phyloP scores from a whole-genome alignment of 129 eudicot species.

The Flaveria sonorensis region DNA sequence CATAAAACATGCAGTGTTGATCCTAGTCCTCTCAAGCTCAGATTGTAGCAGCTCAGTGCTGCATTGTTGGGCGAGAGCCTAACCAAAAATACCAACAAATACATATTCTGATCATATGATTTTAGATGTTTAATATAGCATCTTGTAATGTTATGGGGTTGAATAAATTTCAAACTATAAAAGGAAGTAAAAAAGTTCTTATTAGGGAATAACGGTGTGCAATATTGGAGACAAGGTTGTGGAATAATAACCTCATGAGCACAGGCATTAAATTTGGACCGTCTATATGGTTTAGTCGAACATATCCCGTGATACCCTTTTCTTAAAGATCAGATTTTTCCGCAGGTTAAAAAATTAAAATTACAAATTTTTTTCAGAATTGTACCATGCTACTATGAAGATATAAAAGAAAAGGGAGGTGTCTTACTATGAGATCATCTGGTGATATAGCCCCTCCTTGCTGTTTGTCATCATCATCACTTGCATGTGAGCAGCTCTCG shows the following conservation, averaged over 20 bases:
- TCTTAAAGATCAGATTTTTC: neutral
- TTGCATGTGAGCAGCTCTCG: slow-evolving; percentile 52
- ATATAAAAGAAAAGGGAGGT: neutral
- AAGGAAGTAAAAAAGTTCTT: neutral
- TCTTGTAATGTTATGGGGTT: neutral
- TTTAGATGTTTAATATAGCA: neutral
- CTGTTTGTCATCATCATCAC: slow-evolving; percentile 71
- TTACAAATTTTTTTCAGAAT: neutral
- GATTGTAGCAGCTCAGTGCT: slow-evolving; percentile 75
- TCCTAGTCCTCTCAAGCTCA: slow-evolving; percentile 89
- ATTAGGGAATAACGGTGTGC: neutral
- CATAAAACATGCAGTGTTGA: slow-evolving; percentile 88
- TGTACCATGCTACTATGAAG: neutral
- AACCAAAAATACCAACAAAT: neutral
- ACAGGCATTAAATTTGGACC: neutral
- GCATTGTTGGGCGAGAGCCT: slow-evolving; percentile 95
- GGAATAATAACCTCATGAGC: neutral
- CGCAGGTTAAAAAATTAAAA: neutral
- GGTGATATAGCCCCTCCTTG: slow-evolving; percentile 64
- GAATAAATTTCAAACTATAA: neutral
- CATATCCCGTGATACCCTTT: neutral
- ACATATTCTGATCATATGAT: neutral
- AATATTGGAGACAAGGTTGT: neutral
- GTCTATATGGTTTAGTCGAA: neutral
- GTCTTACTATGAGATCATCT: slow-evolving; percentile 88